Base-by-base conservation (phyloP, 371 early-diverging fungal genomes). In the Sporodiniella umbellata region DNA sequence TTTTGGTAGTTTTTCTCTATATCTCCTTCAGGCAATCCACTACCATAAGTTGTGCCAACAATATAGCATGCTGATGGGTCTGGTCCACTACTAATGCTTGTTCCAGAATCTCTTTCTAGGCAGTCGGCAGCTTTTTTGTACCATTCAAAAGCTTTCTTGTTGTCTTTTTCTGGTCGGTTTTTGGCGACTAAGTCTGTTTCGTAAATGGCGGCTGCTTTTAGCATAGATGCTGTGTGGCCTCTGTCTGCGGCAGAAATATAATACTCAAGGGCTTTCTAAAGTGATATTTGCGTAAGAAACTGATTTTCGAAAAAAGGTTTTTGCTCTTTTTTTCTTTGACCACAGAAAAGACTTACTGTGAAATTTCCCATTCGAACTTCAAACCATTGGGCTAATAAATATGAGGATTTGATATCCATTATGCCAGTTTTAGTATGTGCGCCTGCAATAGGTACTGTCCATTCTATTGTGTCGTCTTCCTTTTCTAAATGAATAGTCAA, bases 401-500 rank as follows among this genome's bases (percentile, higher is more conserved):
- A 72, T n/a, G 71, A 70, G 51, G 73, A 72, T 25, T 73, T 76
- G 19, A 76, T 53, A 40, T 76, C 77, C 58, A 76, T 59, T 8
- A 45, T 45, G 4, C 63, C 56, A 14, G 61, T 42, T 33, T 69
- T 64, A 43, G 33, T 39, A 39, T 60, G 48, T 11, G 51, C 24
- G 15, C 63, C 63, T 4, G 58, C 40, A 52, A 64, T 39, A 0
- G 60, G 60, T 12, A 60, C 61, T 22, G 51, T 61, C 60, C 64
- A 64, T 24, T 62, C 56, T 12, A 49, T 14, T 11, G 30, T 25
- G 14, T 63, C 60, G 17, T 68, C 66, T 14, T 64, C 71, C 40
- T 76, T 76, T 54, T 76, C 77, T 18, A 76, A 55, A 53, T 76
- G 78, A 51, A 77, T 64, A 5, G 78, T 73, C 33, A 77, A 52